phyloP scores from a whole-genome alignment of 495 filamentous ascomycete genomes.

The Aspergillus kassunensis region DNA sequence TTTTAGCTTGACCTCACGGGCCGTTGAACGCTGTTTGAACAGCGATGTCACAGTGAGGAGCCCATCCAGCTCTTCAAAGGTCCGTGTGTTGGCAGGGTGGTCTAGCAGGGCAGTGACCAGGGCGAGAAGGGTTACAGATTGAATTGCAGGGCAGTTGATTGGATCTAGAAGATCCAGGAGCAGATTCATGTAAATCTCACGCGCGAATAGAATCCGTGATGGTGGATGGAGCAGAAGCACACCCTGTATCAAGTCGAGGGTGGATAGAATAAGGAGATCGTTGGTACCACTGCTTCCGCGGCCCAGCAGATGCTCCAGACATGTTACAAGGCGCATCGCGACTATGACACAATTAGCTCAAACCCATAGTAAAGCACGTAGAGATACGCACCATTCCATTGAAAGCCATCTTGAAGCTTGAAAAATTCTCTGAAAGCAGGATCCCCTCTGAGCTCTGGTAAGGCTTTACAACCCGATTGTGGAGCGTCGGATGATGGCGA shows the following conservation, averaged over 20 bases:
- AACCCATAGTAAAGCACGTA: no score
- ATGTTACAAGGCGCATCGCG: conserved; percentile 77
- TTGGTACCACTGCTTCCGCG: conserved; percentile 75
- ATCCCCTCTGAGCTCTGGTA: conserved; percentile 70
- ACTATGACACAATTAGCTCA: conserved; percentile 44
- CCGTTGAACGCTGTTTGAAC: conserved; percentile 80
- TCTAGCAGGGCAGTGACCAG: conserved; percentile 85
- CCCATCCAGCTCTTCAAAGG: conserved; percentile 90
- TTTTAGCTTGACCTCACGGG: conserved; percentile 84
- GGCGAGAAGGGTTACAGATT: conserved; percentile 82
- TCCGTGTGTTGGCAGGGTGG: conserved; percentile 77
- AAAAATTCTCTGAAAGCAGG: conserved; percentile 95
- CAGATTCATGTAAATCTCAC: conserved; percentile 93
- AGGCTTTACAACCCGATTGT: conserved; percentile 55
- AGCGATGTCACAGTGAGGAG: conserved; percentile 88
- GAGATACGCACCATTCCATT: conserved; percentile 77
- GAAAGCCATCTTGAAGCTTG: conserved; percentile 92
- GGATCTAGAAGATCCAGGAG: conserved; percentile 93
- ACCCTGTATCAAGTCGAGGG: conserved; percentile 87
- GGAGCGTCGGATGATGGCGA: conserved; percentile 29
- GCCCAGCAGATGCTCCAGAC: conserved; percentile 82
- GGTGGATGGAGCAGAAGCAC: conserved; percentile 89
- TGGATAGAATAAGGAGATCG: conserved; percentile 82
- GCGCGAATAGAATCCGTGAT: conserved; percentile 78
- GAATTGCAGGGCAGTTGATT: conserved; percentile 84